These are phyloP conservation scores for Daldinia loculata DNA, from an alignment of 495 filamentous ascomycete genomes.

Conservation along the genomic window DNA sequence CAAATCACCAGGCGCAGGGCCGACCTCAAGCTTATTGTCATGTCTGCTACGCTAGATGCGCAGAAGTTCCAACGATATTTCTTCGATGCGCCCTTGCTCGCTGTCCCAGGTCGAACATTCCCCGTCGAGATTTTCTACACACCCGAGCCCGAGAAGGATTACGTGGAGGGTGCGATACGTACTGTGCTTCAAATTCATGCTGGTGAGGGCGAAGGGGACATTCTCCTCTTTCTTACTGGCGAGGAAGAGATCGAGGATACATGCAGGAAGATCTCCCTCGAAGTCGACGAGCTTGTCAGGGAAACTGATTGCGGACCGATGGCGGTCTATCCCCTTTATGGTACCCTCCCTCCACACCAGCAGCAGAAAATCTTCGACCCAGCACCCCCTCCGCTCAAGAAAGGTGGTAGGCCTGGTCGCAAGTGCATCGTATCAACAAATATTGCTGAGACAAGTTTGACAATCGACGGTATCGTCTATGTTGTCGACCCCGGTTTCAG, in stretches of 20 bases:
- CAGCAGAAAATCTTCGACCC: constrained; percentile 96
- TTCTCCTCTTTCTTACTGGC: constrained; percentile 94
- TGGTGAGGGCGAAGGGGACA: constrained; percentile 90
- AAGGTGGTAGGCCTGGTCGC: constrained; percentile 85
- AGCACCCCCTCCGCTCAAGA: constrained; percentile 74
- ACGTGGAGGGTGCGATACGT: constrained; percentile 91
- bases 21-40: constrained; percentile 96
- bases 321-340: constrained; percentile 92
- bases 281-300: constrained; percentile 87
- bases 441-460: constrained; percentile 96
- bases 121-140: constrained; percentile 99
- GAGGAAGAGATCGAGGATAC: constrained; percentile 99
- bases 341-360: constrained; percentile 87
- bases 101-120: constrained; percentile 94
- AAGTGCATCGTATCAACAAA: constrained; percentile 97
- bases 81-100: constrained; percentile 88
- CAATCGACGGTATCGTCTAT: constrained; percentile 98
- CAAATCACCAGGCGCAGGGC: constrained; percentile 78
- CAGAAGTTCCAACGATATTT: constrained; percentile 99
- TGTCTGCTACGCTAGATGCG: constrained; percentile 97
- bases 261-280: constrained; percentile 85
- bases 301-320: constrained; percentile 92
- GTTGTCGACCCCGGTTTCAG: constrained; percentile 99
- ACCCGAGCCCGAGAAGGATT: constrained; percentile 93
- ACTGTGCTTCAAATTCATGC: constrained; percentile 97